Percentiles rank a stretch among this genome's conserved stretches.
phyloP scores from a whole-genome alignment of 2,329 filamentous ascomycete genomes.

The Microsporum ferrugineum region DNA sequence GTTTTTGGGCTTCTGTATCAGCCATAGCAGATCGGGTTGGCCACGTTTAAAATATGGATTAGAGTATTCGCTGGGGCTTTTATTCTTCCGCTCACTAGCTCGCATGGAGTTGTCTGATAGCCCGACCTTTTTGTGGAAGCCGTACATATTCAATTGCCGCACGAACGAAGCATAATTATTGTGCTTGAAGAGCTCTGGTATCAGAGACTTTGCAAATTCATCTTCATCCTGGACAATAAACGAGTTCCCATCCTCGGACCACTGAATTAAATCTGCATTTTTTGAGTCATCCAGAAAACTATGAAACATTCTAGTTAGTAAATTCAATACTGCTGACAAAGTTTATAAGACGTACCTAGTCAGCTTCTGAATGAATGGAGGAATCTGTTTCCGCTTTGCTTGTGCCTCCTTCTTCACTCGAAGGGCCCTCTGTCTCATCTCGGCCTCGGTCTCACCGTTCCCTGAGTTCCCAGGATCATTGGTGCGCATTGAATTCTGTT shows the following conservation, averaged over 20 bases:
- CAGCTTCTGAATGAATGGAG: slow-evolving; percentile 93
- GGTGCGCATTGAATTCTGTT: slow-evolving; percentile 19
- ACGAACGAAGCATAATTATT: slow-evolving; percentile 72
- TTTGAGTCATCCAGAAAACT: slow-evolving; percentile 90
- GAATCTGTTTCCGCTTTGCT: slow-evolving; percentile 86
- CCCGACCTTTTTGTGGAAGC: slow-evolving; percentile 61
- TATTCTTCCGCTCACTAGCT: slow-evolving; percentile 91
- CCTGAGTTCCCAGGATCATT: slow-evolving; percentile 33
- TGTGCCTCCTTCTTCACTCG: slow-evolving; percentile 79
- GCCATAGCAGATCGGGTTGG: slow-evolving; percentile 82
- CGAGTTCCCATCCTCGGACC: slow-evolving; percentile 92
- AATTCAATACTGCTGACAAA: background rate
- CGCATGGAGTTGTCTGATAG: slow-evolving; percentile 96
- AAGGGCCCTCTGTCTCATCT: slow-evolving; percentile 66
- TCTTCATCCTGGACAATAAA: slow-evolving; percentile 97
- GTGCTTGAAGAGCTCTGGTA: slow-evolving; percentile 66
- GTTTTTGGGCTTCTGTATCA: slow-evolving; percentile 90
- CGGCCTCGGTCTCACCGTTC: slow-evolving; percentile 54
- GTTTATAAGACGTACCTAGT: slow-evolving; percentile 59
- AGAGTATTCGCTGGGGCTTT: slow-evolving; percentile 95
- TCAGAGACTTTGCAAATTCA: slow-evolving; percentile 63
- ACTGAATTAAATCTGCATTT: slow-evolving; percentile 89
- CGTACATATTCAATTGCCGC: slow-evolving; percentile 57
- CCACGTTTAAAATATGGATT: slow-evolving; percentile 94
- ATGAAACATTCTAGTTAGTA: slow-evolving; percentile 12